Base-by-base conservation (phyloP, 148 eudicot species). In the Silene latifolia region DNA sequence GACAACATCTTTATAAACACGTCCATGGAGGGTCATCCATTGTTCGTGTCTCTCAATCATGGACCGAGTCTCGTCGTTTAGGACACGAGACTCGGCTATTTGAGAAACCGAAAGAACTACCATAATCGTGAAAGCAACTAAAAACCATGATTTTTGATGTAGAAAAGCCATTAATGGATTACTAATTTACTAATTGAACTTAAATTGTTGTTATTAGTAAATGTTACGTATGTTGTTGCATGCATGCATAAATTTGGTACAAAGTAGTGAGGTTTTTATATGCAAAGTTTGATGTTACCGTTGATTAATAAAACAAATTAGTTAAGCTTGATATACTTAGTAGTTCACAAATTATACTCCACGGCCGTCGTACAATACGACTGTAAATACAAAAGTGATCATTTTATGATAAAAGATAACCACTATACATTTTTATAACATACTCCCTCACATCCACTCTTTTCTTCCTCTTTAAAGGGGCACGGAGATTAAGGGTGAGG, bases 1-100 rank as follows among this genome's bases (percentile, higher is more conserved):
- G n/a, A 32, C 60, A 0, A n/a, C 73, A 25, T 84, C 80, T 58
- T 78, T 79, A 48, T 90, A 90, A 13, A 81, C 78, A 0, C 89
- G 87, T 64, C 90, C 96, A 66, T 88, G 83, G 7, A 24, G 73
- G 42, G 83, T 67, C 87, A 87, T 84, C 91, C 95, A 90, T 25
- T 81, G 79, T 64, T 87, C 85, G 75, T 90, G 95, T 54, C 53
- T 82, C 32, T 73, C 83, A 4, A n/a, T 8, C 86, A 84, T 77
- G 71, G 85, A 72, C 74, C 77, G 67, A 24, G 64, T 56, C 67
- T 83, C 82, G 14, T 65, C 35, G 5, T 77, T 47, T n/a, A 84
- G 75, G 67, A 32, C 78, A 18, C 89, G 86, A 56, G 85, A 77
- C 2, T 71, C 53, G 8, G 76, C 57, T 13, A 46, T 10, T 19